Evolutionary conservation across 2,329 filamentous ascomycete species (phyloP).

Genomic region (Chaetomium sp.): DNA sequence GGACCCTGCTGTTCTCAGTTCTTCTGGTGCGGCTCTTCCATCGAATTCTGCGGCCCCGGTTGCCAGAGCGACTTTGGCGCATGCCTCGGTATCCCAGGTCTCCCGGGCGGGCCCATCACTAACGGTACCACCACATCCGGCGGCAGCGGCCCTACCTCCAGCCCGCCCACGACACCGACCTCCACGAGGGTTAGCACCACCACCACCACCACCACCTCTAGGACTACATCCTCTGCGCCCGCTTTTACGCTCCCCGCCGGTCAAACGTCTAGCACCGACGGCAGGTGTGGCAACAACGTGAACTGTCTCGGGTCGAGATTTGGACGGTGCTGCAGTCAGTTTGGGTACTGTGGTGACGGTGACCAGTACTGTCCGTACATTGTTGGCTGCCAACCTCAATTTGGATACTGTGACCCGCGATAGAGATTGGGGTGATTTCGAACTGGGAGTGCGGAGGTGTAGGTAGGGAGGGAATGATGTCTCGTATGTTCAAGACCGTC

Average conservation of each 20-base stretch:
- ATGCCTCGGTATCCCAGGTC: constrained; percentile 30
- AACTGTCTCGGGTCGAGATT: constrained; percentile 34
- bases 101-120: constrained; percentile 14
- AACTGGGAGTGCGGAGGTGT: too few species aligned
- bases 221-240: constrained; percentile 19
- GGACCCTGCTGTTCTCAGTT: constrained; percentile 37
- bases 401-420: constrained; percentile 36
- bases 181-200: constrained; percentile 13
- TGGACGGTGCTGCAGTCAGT: constrained; percentile 37
- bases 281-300: constrained; percentile 33
- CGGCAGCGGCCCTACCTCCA: constrained; percentile 1
- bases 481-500: neutral
- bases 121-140: constrained; percentile 23
- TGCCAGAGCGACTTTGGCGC: constrained; percentile 34
- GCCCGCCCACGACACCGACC: constrained; percentile 1
- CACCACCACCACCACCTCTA: constrained; percentile 14
- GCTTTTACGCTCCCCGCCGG: constrained; percentile 31
- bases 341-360: constrained; percentile 37
- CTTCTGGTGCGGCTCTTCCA: constrained; percentile 36
- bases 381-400: constrained; percentile 38
- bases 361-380: constrained; percentile 38
- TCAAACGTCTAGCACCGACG: constrained; percentile 33
- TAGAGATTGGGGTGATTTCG: neutral
- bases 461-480: neutral
- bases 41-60: constrained; percentile 36